phyloP scores from a whole-genome alignment of 495 filamentous ascomycete species.

The Amniculicola lignicola region DNA sequence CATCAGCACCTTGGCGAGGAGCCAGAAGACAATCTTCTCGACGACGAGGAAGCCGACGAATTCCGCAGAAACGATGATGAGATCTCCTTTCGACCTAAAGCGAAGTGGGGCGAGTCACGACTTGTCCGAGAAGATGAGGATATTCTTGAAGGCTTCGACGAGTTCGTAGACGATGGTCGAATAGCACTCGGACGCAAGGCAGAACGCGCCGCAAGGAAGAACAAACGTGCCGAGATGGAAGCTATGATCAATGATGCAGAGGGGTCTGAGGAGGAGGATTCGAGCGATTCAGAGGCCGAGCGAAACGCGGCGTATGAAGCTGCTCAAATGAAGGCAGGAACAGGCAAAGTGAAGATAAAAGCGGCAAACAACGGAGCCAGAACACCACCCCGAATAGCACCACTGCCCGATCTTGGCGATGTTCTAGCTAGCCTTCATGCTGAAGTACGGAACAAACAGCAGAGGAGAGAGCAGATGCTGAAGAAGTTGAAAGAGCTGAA shows the following conservation, averaged over 20 bases:
- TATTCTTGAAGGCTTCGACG: constrained; percentile 91
- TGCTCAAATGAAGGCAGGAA: constrained; percentile 75
- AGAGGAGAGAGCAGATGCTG: constrained; percentile 51
- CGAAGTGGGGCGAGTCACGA: constrained; percentile 62
- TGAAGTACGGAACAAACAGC: constrained; percentile 56
- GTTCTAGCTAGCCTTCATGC: constrained; percentile 51
- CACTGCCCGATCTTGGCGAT: constrained; percentile 54
- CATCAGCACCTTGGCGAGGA: constrained; percentile 38
- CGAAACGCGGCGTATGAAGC: constrained; percentile 82
- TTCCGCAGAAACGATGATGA: constrained; percentile 42
- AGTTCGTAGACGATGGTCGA: constrained; percentile 81
- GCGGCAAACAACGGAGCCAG: constrained; percentile 43
- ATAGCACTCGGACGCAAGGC: constrained; percentile 76
- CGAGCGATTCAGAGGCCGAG: constrained; percentile 76
- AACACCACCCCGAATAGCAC: constrained; percentile 55
- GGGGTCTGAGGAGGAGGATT: constrained; percentile 45
- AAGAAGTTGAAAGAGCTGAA: constrained; percentile 60
- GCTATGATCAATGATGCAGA: constrained; percentile 83
- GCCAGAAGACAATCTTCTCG: not conserved
- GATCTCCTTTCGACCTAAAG: constrained; percentile 48
- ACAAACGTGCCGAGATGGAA: constrained; percentile 71
- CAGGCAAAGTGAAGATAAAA: constrained; percentile 54
- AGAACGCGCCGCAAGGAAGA: constrained; percentile 67
- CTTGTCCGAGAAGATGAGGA: constrained; percentile 86
- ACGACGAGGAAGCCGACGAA: constrained; percentile 45